Base-by-base conservation (phyloP, 1,284 basidiomycete species). In the Moesziomyces sp. region DNA sequence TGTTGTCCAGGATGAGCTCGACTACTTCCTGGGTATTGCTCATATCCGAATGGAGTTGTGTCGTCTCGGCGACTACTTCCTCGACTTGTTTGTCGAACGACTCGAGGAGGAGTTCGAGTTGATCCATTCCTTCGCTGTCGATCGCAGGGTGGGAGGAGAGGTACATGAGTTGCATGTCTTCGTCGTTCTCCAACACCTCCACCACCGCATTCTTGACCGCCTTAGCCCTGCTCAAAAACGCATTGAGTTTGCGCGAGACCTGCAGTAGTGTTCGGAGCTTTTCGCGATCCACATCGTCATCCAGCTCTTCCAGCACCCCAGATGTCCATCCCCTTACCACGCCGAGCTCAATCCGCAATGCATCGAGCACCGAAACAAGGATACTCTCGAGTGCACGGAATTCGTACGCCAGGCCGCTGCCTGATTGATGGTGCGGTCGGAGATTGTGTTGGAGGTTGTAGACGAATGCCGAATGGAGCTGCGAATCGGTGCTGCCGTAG, bases 1-100 rank as follows among this genome's bases (percentile, higher is more conserved):
- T 97, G 60, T 94, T 93, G 84, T 99, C 96, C 48, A 99, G 88
- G 81, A 98, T 95, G 60, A 99, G 88, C 85, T 99, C 96, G 7
- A 97, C 93, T 52, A 98, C 96, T 85, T 98, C 95, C 86, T 97
- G 94, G 0, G 95, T 98, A 18, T 93, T 94, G 86, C 93, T 91
- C 57, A 98, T 93, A 82, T 82, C 80, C 11, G 65, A 65, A 26
- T 64, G 52, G 24, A 82, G 73, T 21, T 74, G 71, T 10, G 68
- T 71, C 10, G 77, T 74, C 56, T 82, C 75, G 1, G 69, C 68
- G 7, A 81, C 59, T 1, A 82, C 77, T 48, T 80, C 79, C 52
- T 80, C 80, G 10, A 79, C 74, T 46, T 77, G 96, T 83, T 97
- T 97, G 24, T 91, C 89, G 84, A 97, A 97, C 11, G 91, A 92